Base-by-base conservation (phyloP, 176 grass and related monocot species). In the Cymbopogon citratus region DNA sequence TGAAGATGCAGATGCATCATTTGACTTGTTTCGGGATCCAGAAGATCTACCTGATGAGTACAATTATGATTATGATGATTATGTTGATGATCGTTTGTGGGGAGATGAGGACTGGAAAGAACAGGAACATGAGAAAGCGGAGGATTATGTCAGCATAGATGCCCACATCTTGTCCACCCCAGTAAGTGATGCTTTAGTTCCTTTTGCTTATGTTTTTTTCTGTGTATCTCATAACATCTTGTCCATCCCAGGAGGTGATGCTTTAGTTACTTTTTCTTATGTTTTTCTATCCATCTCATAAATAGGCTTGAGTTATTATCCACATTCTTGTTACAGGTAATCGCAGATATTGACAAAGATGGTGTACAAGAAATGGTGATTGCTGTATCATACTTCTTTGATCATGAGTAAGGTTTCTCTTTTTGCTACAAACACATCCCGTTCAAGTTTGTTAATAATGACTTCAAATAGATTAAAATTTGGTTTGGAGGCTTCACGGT, bases 61-160 rank as follows among this genome's bases (percentile, higher is more conserved):
- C 36, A 71, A 79, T 73, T 93, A 89, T 77, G 74, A 93, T 75
- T 84, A 87, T 60, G 88, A 90, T 77, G 85, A 93, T 33, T 84
- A 89, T 62, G 79, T 84, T 65, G 63, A 87, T 71, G 73, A 87
- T 12, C 8, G 81, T 43, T 73, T 68, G 81, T 98, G 96, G 96
- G 95, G 96, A 45, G 90, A 98, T 43, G 96, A 98, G 85, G 92
- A 95, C 63, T 98, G 92, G 92, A 98, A 62, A 72, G 96, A 98
- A 84, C 77, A 85, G 46, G 41, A 78, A 45, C 95, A 98, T 85
- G 78, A 91, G 75, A 94, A 95, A 74, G 54, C 70, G 2, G 90
- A 98, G 87, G 76, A 98, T 79, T 98, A 84, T 87, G 95, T 95
- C 76, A 87, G 80, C 81, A 79, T 98, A 75, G 96, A 98, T 87